phyloP scores from a whole-genome alignment of 805 yeast genomes.

The Wickerhamomyces mucosus region DNA sequence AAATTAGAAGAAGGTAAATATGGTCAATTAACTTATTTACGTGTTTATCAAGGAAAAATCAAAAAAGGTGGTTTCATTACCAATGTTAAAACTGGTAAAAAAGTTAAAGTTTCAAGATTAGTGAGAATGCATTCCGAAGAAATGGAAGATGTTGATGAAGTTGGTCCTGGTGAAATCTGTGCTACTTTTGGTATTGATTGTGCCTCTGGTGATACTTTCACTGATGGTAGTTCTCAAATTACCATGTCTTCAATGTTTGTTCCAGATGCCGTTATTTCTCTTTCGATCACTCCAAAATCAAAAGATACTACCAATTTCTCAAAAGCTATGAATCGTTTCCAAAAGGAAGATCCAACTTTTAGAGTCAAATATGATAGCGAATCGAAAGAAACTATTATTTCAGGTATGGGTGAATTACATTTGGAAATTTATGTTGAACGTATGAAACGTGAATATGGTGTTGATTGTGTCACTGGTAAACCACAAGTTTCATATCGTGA shows the following conservation, averaged over 20 bases:
- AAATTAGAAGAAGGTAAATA: constrained; percentile 97
- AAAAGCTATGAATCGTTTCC: constrained; percentile 94
- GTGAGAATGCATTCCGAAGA: constrained; percentile 99
- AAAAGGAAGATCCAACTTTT: constrained; percentile 98
- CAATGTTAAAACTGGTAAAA: constrained; percentile 88
- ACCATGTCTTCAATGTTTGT: constrained; percentile 98
- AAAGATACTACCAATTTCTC: constrained; percentile 87
- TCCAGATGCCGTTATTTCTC: constrained; percentile 96
- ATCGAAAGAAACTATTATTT: constrained; percentile 87
- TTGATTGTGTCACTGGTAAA: constrained; percentile 90
- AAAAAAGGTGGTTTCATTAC: constrained; percentile 84
- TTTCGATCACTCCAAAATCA: constrained; percentile 80
- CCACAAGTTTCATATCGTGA: constrained; percentile 99
- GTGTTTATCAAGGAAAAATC: constrained; percentile 94
- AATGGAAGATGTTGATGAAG: constrained; percentile 95
- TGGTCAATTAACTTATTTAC: constrained; percentile 93
- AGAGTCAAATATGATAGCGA: constrained; percentile 84
- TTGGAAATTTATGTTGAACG: constrained; percentile 96
- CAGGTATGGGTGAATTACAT: constrained; percentile 98
- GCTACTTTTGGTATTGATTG: constrained; percentile 99
- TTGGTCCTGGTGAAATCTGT: constrained; percentile 97
- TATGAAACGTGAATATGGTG: constrained; percentile 94
- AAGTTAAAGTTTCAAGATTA: constrained; percentile 83
- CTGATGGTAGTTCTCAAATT: constrained; percentile 69
- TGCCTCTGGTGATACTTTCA: constrained; percentile 96